A percentile compares a stretch with the other conserved stretches of the same genome.
phyloP scores from a whole-genome alignment of 2,329 filamentous ascomycete species.

The Penicillium sp. region DNA sequence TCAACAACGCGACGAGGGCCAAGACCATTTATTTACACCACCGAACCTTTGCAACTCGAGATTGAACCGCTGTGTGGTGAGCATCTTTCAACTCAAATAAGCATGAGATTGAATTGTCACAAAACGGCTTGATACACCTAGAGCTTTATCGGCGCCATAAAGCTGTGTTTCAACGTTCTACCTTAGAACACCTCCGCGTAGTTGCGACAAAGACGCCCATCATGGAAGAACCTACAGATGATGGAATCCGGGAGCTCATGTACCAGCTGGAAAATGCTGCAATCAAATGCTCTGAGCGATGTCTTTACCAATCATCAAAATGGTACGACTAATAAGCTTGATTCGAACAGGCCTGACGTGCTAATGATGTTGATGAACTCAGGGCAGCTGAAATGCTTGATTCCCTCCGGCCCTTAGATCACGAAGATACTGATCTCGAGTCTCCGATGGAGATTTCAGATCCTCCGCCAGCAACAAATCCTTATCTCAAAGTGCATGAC shows the following conservation, averaged over 20 bases:
- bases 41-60: too few relatives aligned
- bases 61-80: background rate
- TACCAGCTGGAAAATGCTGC: slow-evolving; percentile 79
- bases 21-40: slow-evolving; percentile 6
- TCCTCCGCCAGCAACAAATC: slow-evolving; percentile 53
- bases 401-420: slow-evolving; percentile 63
- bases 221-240: slow-evolving; percentile 40
- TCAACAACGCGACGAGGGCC: slow-evolving; percentile 1
- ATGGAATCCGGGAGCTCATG: slow-evolving; percentile 59
- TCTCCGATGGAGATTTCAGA: slow-evolving; percentile 58
- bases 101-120: background rate
- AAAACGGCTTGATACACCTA: background rate
- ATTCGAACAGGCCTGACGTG: background rate
- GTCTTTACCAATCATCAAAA: slow-evolving; percentile 94
- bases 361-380: slow-evolving; percentile 19
- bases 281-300: slow-evolving; percentile 88
- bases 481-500: slow-evolving; percentile 59
- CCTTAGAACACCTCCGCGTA: background rate
- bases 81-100: background rate
- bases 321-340: slow-evolving; percentile 59
- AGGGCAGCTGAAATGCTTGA: slow-evolving; percentile 95
- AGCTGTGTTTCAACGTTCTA: background rate
- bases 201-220: slow-evolving; percentile 1
- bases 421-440: slow-evolving; percentile 61
- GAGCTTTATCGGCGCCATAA: background rate